phyloP scores from a whole-genome alignment of 129 eudicot genomes.

The Solidago caesia region DNA sequence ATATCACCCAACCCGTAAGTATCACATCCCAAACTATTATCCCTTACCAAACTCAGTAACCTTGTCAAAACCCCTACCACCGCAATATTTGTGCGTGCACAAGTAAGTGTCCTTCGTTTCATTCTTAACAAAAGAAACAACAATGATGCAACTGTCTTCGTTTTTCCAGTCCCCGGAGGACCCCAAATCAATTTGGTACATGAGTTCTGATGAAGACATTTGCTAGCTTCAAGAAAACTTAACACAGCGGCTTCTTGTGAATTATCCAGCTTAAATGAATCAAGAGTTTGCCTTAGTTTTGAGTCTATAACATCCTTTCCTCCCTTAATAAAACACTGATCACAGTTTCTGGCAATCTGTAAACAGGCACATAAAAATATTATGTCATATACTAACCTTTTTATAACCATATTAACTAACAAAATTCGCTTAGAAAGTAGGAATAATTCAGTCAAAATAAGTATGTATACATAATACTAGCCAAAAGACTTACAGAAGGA shows the following conservation, averaged over 20 bases:
- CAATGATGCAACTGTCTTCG: conserved; percentile 58
- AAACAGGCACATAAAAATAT: not conserved
- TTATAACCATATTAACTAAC: not conserved
- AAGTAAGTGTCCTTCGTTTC: conserved; percentile 53
- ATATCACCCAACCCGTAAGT: conserved; percentile 70
- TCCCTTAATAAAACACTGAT: conserved; percentile 26
- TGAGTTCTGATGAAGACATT: conserved; percentile 33
- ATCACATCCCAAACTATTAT: conserved; percentile 24
- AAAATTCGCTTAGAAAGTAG: too few relatives aligned
- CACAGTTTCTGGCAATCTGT: conserved; percentile 42
- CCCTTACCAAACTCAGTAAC: conserved; percentile 29
- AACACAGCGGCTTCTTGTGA: conserved; percentile 55
- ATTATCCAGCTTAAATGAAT: conserved; percentile 39
- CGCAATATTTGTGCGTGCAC: conserved; percentile 81
- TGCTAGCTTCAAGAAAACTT: conserved; percentile 40
- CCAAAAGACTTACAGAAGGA: conserved; percentile 37
- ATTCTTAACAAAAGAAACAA: conserved; percentile 32
- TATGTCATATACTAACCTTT: not conserved
- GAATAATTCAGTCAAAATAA: not conserved
- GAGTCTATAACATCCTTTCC: not conserved
- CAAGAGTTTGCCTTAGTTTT: conserved; percentile 19
- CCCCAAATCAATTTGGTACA: conserved; percentile 66
- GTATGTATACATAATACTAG: not conserved
- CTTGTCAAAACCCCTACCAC: conserved; percentile 51
- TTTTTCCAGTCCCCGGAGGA: conserved; percentile 86